These are phyloP conservation scores for Stereocaulon alpinum DNA, from an alignment of 495 filamentous ascomycete species.

Conservation along the genomic window DNA sequence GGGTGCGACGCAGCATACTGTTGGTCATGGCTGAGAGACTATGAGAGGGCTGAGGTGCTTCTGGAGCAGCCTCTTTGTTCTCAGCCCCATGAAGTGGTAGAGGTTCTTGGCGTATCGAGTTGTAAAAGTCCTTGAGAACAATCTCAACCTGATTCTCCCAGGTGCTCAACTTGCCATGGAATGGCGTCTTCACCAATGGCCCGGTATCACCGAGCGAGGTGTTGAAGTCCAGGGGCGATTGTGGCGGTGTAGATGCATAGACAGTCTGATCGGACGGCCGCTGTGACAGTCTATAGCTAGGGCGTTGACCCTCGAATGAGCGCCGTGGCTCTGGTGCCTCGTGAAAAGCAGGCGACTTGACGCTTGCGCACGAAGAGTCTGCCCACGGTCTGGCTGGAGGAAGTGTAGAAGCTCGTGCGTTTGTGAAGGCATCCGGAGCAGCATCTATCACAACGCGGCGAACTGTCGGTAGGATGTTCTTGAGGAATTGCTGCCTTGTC, in stretches of 20 bases:
- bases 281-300: constrained; percentile 17
- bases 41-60: constrained; percentile 30
- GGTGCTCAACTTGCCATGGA: constrained; percentile 61
- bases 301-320: constrained; percentile 22
- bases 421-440: constrained; percentile 55
- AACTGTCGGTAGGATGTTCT: constrained; percentile 91
- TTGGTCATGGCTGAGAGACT: constrained; percentile 38
- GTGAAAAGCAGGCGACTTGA: constrained; percentile 5
- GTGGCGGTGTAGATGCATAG: constrained; percentile 7
- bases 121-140: constrained; percentile 86
- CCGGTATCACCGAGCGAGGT: constrained; percentile 26
- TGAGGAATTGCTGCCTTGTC: constrained; percentile 86
- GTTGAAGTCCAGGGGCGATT: constrained; percentile 17
- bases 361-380: neutral
- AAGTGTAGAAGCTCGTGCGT: constrained; percentile 37
- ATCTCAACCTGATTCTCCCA: constrained; percentile 88
- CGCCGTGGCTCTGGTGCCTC: constrained; percentile 9
- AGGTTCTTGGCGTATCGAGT: constrained; percentile 72
- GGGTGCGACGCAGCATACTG: constrained; percentile 65
- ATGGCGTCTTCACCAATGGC: constrained; percentile 69
- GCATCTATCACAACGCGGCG: constrained; percentile 62
- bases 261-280: constrained; percentile 20
- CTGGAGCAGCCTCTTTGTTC: constrained; percentile 30
- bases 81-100: constrained; percentile 71
- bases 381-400: constrained; percentile 27